A percentile compares a stretch with the other conserved stretches of the same genome.
Conservation (phyloP, 192 early-diverging fungal species). For the Linnemannia hyalina region DNA sequence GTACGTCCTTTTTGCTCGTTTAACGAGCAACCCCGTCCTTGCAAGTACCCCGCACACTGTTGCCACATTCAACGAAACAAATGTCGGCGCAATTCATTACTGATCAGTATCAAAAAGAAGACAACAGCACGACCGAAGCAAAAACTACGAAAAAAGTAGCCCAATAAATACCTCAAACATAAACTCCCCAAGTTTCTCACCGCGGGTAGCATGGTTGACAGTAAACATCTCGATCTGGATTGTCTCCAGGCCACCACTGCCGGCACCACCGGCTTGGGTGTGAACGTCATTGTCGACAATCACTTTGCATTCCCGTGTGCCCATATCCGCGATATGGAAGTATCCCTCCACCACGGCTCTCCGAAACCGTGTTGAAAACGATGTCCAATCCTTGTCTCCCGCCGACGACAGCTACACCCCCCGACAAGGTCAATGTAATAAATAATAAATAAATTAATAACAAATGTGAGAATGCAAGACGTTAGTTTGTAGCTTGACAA, state of each 20-base stretch:
- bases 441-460: neutral
- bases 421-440: neutral
- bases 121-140: neutral
- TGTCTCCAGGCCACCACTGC: neutral
- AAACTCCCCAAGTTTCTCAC: constrained; percentile 45
- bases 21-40: constrained; percentile 36
- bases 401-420: constrained; percentile 11
- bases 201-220: constrained; percentile 35
- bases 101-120: neutral
- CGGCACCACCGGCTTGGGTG: constrained; percentile 9
- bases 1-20: neutral
- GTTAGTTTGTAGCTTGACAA: neutral
- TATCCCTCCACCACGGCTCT: constrained; percentile 34
- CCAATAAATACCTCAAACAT: constrained; percentile 44
- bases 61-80: neutral
- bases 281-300: constrained; percentile 54
- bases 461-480: neutral
- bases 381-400: constrained; percentile 42
- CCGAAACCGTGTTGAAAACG: constrained; percentile 44
- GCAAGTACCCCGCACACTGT: constrained; percentile 43
- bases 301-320: constrained; percentile 39
- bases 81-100: neutral
- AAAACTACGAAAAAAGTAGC: neutral
- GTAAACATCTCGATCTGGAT: constrained; percentile 43
- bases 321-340: constrained; percentile 36